Evolutionary conservation across 2,329 filamentous ascomycete species (phyloP).

Genomic region (Didymella pinodella): DNA sequence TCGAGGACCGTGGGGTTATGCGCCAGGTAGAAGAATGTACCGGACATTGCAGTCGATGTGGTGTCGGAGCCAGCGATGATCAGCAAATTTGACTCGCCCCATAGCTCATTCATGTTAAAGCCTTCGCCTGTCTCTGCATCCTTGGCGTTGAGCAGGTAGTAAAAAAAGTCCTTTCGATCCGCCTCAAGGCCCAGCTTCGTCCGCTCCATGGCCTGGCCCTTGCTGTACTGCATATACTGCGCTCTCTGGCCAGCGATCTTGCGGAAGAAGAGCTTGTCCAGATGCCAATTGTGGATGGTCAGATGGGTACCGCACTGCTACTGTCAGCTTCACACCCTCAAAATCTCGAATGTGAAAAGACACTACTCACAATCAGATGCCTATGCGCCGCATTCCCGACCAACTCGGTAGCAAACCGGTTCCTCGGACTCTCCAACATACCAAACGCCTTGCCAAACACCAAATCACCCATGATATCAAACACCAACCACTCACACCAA

Average conservation of each 20-base stretch:
- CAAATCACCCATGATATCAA: constrained; percentile 62
- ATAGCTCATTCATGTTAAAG: constrained; percentile 57
- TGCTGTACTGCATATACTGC: constrained; percentile 55
- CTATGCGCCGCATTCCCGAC: constrained; percentile 56
- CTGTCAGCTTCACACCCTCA: constrained; percentile 10
- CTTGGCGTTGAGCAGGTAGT: constrained; percentile 57
- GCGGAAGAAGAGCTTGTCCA: constrained; percentile 56
- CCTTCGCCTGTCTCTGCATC: constrained; percentile 57
- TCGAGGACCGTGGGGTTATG: constrained; percentile 49
- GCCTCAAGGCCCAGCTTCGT: constrained; percentile 52
- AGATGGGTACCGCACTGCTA: constrained; percentile 54
- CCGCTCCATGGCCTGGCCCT: constrained; percentile 53
- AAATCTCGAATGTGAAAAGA: neutral
- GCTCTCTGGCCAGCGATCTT: constrained; percentile 53
- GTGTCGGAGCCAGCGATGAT: constrained; percentile 60
- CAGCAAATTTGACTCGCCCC: constrained; percentile 59
- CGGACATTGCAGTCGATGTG: constrained; percentile 53
- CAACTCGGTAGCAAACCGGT: constrained; percentile 54
- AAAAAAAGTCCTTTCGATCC: constrained; percentile 58
- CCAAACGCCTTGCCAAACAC: constrained; percentile 56
- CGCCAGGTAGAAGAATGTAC: constrained; percentile 56
- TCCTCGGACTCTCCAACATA: constrained; percentile 52
- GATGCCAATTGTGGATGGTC: constrained; percentile 53
- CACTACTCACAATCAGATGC: constrained; percentile 53
- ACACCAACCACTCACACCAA: constrained; percentile 56